Evolutionary conservation across 495 filamentous ascomycete species (phyloP), one percentile per base, ranked within the genome.

Genomic region (Neurospora sp.): DNA sequence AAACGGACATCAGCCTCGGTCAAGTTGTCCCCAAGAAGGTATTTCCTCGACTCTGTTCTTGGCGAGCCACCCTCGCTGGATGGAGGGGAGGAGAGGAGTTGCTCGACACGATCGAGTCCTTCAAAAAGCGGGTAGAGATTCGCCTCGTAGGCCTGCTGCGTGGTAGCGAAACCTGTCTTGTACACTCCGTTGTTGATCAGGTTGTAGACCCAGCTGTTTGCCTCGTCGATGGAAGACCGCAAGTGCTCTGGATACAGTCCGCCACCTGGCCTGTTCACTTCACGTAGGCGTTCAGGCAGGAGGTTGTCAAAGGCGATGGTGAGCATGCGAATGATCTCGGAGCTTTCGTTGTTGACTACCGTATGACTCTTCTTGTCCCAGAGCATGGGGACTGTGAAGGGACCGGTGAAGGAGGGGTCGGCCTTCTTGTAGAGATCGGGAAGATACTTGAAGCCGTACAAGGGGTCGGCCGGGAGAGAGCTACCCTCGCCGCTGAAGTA

Each of bases 111-210:
- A 81, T 93, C 90, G 59, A 96, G 88, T 1, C 89, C 88, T 68
- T 79, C 77, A 83, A 96, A 96, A 68, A 96, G 87, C 3, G 86
- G 86, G 16, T 80, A 82, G 0, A 94, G 86, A 73, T 88, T 87
- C 59, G 85, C 84, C 69, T 91, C 89, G 80, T 93, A 94, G 8
- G 91, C 90, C 79, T 90, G 88, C 82, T 94, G 90, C 2, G 86
- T 88, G 9, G 72, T 76, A 27, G 81, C 81, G 70, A 84, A 84
- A 14, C 82, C 83, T 38, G 77, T 75, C 73, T 83, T 82, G 84
- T 96, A 96, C 40, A 96, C 92, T 44, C 93, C 94, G 78, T 94
- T 94, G 80, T 97, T 97, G 78, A 97, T 85, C 73, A 91, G 87
- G 76, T 92, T 86, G 81, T 96, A 96, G 72, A 91, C 90, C 93